Conservation (phyloP, 805 yeast species). For the Yarrowia sp. region DNA sequence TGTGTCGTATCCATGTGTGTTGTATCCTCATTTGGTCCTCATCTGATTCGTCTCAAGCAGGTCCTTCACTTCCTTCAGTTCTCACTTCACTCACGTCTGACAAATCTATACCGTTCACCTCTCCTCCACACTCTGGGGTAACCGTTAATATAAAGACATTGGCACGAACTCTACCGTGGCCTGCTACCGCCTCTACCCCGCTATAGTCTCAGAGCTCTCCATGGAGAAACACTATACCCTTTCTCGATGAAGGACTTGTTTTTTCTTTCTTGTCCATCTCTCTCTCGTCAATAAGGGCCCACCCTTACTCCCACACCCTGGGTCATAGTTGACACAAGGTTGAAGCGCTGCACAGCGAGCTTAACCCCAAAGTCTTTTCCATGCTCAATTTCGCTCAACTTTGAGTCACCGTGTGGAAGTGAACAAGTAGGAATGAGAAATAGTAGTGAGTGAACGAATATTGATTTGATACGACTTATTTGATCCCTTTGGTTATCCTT, state of each 20-base stretch:
- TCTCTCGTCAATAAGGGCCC: constrained; percentile 6
- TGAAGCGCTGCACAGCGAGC: not conserved
- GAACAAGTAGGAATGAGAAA: no score
- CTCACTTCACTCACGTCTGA: not conserved
- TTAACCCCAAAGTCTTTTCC: not conserved
- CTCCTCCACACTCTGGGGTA: not conserved
- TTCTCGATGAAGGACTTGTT: no score
- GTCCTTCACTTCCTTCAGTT: not conserved
- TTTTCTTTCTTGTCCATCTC: no score
- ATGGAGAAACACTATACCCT: constrained; percentile 10
- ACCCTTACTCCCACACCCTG: not conserved
- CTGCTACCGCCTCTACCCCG: not conserved
- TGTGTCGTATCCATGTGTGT: no score
- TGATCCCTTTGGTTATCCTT: no score
- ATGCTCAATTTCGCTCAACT: constrained; percentile 21
- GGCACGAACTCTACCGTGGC: not conserved
- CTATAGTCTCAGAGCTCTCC: constrained; percentile 7
- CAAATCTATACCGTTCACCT: no score
- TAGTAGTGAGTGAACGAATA: no score
- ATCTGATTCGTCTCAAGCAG: no score
- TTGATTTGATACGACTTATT: no score
- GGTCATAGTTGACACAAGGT: not conserved
- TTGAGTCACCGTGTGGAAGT: not conserved
- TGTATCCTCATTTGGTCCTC: no score
- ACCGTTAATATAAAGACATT: constrained; percentile 1